phyloP scores from a whole-genome alignment of 2,329 filamentous ascomycete species.

The Thermomyces lanuginosus region DNA sequence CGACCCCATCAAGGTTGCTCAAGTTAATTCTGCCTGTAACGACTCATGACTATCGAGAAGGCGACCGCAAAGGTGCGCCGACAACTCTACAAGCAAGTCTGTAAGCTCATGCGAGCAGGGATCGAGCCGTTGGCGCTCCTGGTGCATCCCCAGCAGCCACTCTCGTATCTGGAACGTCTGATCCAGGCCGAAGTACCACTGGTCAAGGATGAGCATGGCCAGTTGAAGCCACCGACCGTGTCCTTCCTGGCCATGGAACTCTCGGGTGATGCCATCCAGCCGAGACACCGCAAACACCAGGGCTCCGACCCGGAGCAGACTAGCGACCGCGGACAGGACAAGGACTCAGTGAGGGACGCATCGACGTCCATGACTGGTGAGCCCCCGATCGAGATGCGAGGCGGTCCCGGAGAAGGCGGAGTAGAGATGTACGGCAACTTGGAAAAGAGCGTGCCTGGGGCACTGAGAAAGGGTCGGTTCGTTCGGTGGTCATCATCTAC shows the following conservation, averaged over 20 bases:
- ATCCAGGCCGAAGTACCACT: conserved; percentile 75
- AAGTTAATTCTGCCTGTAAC: conserved; percentile 66
- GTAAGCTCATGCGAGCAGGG: conserved; percentile 18
- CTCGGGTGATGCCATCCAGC: conserved; percentile 40
- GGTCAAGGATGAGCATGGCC: conserved; percentile 43
- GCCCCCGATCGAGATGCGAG: conserved; percentile 24
- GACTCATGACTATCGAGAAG: conserved; percentile 40
- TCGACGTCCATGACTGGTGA: conserved; percentile 6
- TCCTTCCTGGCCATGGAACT: conserved; percentile 68
- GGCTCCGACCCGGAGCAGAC: conserved; percentile 1
- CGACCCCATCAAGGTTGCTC: conserved; percentile 62
- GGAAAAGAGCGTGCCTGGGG: conserved; percentile 16
- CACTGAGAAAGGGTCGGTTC: conserved; percentile 39
- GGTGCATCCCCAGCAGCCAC: conserved; percentile 74
- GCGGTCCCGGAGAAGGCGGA: conserved; percentile 37
- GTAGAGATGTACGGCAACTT: conserved; percentile 57
- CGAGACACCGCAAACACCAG: conserved; percentile 8
- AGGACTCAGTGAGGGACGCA: conserved; percentile 29
- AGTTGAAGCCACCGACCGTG: conserved; percentile 55
- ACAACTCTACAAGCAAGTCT: not conserved
- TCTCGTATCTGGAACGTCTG: conserved; percentile 76
- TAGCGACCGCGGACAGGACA: conserved; percentile 21
- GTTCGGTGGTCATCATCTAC: conserved; percentile 80
- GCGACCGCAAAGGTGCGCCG: conserved; percentile 35
- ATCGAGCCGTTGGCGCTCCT: conserved; percentile 76